phyloP scores from a whole-genome alignment of 2,329 filamentous ascomycete species.

The Calonectria henricotiae region DNA sequence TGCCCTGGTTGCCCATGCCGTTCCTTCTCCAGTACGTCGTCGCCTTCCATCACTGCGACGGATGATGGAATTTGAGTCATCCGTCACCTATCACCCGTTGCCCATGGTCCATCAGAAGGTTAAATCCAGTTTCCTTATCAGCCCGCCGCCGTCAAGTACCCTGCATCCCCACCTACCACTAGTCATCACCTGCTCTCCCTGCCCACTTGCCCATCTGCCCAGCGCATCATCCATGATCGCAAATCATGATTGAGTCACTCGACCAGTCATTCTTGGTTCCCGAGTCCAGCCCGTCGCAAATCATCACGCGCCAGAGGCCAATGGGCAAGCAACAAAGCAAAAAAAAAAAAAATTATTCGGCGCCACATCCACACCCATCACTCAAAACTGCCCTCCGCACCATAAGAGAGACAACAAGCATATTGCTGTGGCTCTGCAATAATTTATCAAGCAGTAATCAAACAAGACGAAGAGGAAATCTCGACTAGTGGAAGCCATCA shows the following conservation, averaged over 20 bases:
- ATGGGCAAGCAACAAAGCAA: slow-evolving; percentile 5
- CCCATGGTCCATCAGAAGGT: slow-evolving; percentile 12
- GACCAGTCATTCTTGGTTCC: slow-evolving; percentile 45
- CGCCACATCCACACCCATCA: neutral
- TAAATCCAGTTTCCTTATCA: slow-evolving; percentile 2
- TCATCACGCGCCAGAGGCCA: slow-evolving; percentile 42
- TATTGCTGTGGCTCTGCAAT: neutral
- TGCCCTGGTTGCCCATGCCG: neutral
- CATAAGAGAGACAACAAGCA: slow-evolving; percentile 7
- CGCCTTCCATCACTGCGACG: slow-evolving; percentile 12
- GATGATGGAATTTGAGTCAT: slow-evolving; percentile 32
- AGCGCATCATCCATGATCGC: slow-evolving; percentile 42
- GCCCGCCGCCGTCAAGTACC: slow-evolving; percentile 20
- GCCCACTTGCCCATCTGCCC: slow-evolving; percentile 28
- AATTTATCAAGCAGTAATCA: neutral
- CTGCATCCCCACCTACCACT: slow-evolving; percentile 21
- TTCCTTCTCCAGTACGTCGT: slow-evolving; percentile 12
- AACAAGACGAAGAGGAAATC: too few relatives aligned
- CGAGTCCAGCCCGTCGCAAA: slow-evolving; percentile 41
- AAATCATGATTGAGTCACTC: slow-evolving; percentile 26
- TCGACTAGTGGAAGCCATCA: neutral
- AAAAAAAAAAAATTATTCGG: neutral
- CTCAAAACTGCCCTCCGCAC: neutral
- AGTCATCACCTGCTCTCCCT: slow-evolving; percentile 31
- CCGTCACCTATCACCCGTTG: slow-evolving; percentile 24